Evolutionary conservation across 192 early-diverging fungal species (phyloP).

Genomic region (Coemansia sp.): DNA sequence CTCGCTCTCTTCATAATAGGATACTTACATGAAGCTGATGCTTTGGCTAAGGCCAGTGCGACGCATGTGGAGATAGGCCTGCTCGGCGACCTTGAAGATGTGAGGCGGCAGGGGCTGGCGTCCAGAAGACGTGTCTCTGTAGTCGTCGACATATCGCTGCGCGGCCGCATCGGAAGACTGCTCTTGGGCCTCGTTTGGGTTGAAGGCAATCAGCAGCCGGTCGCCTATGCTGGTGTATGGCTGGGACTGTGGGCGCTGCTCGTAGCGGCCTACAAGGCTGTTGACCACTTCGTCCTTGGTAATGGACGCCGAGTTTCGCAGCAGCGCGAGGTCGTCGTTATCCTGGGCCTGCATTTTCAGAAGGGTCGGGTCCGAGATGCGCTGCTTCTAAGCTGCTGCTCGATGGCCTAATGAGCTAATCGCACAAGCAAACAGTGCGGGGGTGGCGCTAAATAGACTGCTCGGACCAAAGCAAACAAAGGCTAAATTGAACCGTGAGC

Average conservation of each 20-base stretch:
- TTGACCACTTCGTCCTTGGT: conserved; percentile 29
- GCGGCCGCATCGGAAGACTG: conserved; percentile 57
- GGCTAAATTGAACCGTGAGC: not conserved
- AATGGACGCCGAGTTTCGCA: conserved; percentile 20
- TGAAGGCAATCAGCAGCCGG: conserved; percentile 68
- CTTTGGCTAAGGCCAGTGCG: conserved; percentile 82
- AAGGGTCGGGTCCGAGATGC: not conserved
- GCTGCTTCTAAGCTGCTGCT: not conserved
- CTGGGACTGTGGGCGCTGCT: conserved; percentile 44
- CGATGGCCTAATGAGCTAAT: not conserved
- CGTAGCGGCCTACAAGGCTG: conserved; percentile 39
- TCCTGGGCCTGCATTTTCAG: conserved; percentile 46
- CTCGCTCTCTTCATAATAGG: not conserved
- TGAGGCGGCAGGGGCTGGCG: conserved; percentile 63
- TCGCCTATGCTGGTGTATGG: conserved; percentile 68
- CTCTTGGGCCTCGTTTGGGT: conserved; percentile 58
- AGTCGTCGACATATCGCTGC: conserved; percentile 71
- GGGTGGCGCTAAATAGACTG: conserved; percentile 1
- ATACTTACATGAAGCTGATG: conserved; percentile 77
- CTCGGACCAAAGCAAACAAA: not conserved
- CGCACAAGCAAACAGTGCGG: not conserved
- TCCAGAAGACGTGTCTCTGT: conserved; percentile 58
- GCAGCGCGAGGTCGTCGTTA: conserved; percentile 49
- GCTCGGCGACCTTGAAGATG: conserved; percentile 78
- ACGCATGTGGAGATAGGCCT: conserved; percentile 85